Percentiles rank a stretch among this genome's conserved stretches.
Evolutionary conservation across 306 rosid genomes (phyloP).

Genomic region (Mucuna pruriens): DNA sequence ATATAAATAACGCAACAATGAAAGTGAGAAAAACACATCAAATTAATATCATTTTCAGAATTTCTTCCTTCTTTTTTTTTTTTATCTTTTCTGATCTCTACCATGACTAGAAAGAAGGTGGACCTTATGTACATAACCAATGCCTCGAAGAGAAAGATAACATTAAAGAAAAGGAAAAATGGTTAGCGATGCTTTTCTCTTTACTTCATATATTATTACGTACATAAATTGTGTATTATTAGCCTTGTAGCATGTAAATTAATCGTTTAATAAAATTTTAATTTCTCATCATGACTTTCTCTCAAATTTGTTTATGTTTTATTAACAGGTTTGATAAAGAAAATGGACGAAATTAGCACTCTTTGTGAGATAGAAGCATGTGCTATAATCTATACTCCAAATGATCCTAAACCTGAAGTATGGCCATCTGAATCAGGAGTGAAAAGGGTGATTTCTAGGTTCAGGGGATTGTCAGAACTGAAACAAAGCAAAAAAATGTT

Average conservation of each 20-base stretch:
- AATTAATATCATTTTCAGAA: neutral
- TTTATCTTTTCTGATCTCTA: neutral
- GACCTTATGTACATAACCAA: conserved; percentile 31
- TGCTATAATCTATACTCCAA: conserved; percentile 33
- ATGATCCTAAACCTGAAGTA: conserved; percentile 38
- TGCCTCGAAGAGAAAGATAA: conserved; percentile 37
- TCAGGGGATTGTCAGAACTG: neutral
- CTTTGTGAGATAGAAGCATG: conserved; percentile 45
- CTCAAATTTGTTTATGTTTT: neutral
- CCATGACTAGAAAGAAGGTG: conserved; percentile 44
- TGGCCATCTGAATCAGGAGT: conserved; percentile 43
- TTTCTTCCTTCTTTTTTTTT: neutral
- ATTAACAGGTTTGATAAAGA: conserved; percentile 25
- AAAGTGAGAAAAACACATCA: neutral
- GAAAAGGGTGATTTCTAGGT: neutral
- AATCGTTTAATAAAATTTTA: neutral
- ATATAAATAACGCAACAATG: neutral
- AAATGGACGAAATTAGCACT: conserved; percentile 30
- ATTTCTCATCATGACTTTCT: neutral
- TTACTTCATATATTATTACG: neutral
- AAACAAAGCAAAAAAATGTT: conserved; percentile 41
- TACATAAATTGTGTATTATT: neutral
- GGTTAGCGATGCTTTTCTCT: neutral
- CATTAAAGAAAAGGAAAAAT: conserved; percentile 35
- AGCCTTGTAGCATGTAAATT: neutral